Percentiles rank a stretch among this genome's conserved stretches.
Conservation (phyloP, 2,329 filamentous ascomycete genomes). For the Didymosphaeria variabile region DNA sequence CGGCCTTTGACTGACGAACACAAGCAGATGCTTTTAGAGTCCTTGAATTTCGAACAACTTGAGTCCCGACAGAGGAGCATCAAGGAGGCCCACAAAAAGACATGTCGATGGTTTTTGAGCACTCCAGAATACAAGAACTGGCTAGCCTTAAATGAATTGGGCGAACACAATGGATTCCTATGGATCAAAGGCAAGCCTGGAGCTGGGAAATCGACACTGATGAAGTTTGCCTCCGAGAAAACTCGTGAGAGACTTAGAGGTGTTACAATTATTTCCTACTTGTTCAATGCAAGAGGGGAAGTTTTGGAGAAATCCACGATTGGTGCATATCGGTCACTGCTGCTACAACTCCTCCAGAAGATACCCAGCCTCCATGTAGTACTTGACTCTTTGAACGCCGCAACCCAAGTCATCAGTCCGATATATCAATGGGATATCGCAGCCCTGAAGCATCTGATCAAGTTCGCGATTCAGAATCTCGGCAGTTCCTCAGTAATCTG, state of each 20-base stretch:
- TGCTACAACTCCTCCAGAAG: slow-evolving; percentile 25
- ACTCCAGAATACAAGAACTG: slow-evolving; percentile 46
- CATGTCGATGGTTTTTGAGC: slow-evolving; percentile 53
- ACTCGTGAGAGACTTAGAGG: background rate
- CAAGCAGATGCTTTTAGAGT: slow-evolving; percentile 31
- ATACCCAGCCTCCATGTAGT: slow-evolving; percentile 16
- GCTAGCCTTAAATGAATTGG: slow-evolving; percentile 39
- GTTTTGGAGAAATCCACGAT: slow-evolving; percentile 20
- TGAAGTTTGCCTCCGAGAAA: slow-evolving; percentile 12
- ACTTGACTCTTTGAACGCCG: background rate
- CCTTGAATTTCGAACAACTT: slow-evolving; percentile 49
- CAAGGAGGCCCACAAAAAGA: slow-evolving; percentile 44
- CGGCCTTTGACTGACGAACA: background rate
- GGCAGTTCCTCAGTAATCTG: slow-evolving; percentile 17
- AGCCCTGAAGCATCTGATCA: slow-evolving; percentile 20
- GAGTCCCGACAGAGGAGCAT: slow-evolving; percentile 47
- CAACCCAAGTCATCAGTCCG: background rate
- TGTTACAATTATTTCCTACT: slow-evolving; percentile 13
- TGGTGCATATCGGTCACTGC: slow-evolving; percentile 27
- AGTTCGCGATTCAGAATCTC: slow-evolving; percentile 15
- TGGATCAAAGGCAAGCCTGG: slow-evolving; percentile 54
- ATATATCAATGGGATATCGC: slow-evolving; percentile 14
- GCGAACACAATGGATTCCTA: slow-evolving; percentile 50
- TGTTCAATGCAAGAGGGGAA: slow-evolving; percentile 28
- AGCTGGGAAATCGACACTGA: slow-evolving; percentile 50